Evolutionary conservation across 148 eudicot genomes (phyloP), one percentile per base, ranked within the genome.

Genomic region (Vaccinium darrowii): DNA sequence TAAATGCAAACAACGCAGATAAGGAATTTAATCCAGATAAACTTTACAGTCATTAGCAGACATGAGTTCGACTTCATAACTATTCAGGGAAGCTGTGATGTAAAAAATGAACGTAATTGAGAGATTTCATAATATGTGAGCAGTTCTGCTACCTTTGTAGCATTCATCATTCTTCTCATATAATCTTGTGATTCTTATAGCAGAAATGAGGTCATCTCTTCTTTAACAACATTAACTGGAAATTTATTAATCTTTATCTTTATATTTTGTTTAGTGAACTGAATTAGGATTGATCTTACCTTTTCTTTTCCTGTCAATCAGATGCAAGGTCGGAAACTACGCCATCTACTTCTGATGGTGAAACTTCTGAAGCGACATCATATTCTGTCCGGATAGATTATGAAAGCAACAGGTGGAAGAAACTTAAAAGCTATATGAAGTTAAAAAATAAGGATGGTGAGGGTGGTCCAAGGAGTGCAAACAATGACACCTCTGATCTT

Each of bases 401-500:
- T 56, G 78, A 50, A 79, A 79, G 53, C 3, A 50, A 49, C 51
- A 60, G 63, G 71, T 57, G 57, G 67, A 78, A 50, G 71, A 85
- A 86, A 69, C 82, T 76, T 56, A 85, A 85, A 83, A 85, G 76
- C 50, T 87, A 89, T 62, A 53, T 84, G 56, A 81, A 71, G 43
- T 84, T 84, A 78, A 88, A 85, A 76, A 57, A 27, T 43, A 69
- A 69, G 43, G 74, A 13, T 5, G 43, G 74, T 1, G 73, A 79
- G 23, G 81, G 15, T 85, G 80, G 83, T 79, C 65, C 83, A 25
- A 87, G 83, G 78, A 78, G 79, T 65, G 85, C 84, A 16, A 79
- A 84, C 78, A 86, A 91, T 76, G 94, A 90, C 51, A 84, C 90
- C 77, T 89, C 91, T 65, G 87, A 90, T 85, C 88, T 94, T 69